phyloP scores from a whole-genome alignment of 768 basidiomycete species.

The Dentipellis sp. region DNA sequence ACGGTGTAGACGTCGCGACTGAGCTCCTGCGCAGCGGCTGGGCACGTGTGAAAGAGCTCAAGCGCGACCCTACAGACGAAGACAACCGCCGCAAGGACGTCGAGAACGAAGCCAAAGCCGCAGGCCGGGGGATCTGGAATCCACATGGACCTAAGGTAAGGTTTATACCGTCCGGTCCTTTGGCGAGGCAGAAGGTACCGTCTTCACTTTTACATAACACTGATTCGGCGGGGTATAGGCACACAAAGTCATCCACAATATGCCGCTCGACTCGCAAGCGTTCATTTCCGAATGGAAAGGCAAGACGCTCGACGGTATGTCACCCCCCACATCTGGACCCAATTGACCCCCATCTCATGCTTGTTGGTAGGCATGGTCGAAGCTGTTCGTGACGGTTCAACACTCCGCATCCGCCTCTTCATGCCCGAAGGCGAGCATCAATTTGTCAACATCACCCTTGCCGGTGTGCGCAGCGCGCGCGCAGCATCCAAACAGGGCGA shows the following conservation, averaged over 20 bases:
- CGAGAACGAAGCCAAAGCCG: slow-evolving; percentile 66
- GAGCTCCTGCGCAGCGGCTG: slow-evolving; percentile 87
- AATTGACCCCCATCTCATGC: background rate
- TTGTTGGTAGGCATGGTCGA: slow-evolving; percentile 71
- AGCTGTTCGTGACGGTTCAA: slow-evolving; percentile 88
- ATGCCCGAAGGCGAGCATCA: slow-evolving; percentile 89
- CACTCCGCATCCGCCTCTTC: slow-evolving; percentile 78
- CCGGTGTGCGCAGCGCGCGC: slow-evolving; percentile 73
- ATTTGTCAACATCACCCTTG: slow-evolving; percentile 75
- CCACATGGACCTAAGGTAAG: slow-evolving; percentile 64
- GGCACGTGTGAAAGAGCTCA: slow-evolving; percentile 85
- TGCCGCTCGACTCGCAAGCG: slow-evolving; percentile 84
- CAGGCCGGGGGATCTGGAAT: slow-evolving; percentile 83
- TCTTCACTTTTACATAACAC: background rate
- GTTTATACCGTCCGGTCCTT: background rate
- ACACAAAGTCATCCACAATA: slow-evolving; percentile 66
- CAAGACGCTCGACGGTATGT: slow-evolving; percentile 75
- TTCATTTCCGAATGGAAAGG: slow-evolving; percentile 91
- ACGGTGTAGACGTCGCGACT: slow-evolving; percentile 59
- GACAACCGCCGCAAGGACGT: slow-evolving; percentile 63
- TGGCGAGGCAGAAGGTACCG: too few species aligned
- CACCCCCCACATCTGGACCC: background rate
- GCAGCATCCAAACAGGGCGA: slow-evolving; percentile 67
- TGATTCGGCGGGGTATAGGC: slow-evolving; percentile 33
- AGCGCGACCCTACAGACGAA: slow-evolving; percentile 75